phyloP scores from a whole-genome alignment of 1,139 yeast species.

The Scheffersomyces cryptocercus region DNA sequence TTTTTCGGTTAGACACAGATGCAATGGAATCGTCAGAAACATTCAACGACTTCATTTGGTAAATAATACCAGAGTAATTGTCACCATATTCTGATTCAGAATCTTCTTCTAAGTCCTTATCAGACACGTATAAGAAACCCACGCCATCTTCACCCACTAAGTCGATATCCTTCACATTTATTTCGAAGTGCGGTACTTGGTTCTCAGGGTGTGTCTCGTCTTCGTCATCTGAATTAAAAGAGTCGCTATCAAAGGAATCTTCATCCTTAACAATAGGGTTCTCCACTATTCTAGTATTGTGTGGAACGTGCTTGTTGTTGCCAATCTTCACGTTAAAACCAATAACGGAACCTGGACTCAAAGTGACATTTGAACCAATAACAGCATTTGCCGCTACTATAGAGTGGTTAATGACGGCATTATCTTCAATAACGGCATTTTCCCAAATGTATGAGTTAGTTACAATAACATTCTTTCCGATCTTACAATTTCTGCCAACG shows the following conservation, averaged over 20 bases:
- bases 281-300: constrained; percentile 53
- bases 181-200: constrained; percentile 5
- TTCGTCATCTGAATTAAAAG: constrained; percentile 24
- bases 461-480: constrained; percentile 75
- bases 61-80: constrained; percentile 45
- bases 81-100: constrained; percentile 28
- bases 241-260: constrained; percentile 22
- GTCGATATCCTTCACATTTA: constrained; percentile 26
- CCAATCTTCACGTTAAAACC: constrained; percentile 75
- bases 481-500: constrained; percentile 81
- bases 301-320: constrained; percentile 44
- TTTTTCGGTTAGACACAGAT: constrained; percentile 50
- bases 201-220: constrained; percentile 3
- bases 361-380: constrained; percentile 50
- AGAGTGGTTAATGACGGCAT: constrained; percentile 55
- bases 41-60: constrained; percentile 63
- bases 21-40: constrained; percentile 81
- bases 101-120: constrained; percentile 39
- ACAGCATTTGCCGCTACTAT: constrained; percentile 67
- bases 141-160: constrained; percentile 61
- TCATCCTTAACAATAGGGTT: constrained; percentile 40
- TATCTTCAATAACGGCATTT: constrained; percentile 69
- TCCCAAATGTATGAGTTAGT: constrained; percentile 87
- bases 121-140: constrained; percentile 60
- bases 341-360: constrained; percentile 75